phyloP scores from a whole-genome alignment of 2,329 filamentous ascomycete genomes.

The Xylariaceae sp. region DNA sequence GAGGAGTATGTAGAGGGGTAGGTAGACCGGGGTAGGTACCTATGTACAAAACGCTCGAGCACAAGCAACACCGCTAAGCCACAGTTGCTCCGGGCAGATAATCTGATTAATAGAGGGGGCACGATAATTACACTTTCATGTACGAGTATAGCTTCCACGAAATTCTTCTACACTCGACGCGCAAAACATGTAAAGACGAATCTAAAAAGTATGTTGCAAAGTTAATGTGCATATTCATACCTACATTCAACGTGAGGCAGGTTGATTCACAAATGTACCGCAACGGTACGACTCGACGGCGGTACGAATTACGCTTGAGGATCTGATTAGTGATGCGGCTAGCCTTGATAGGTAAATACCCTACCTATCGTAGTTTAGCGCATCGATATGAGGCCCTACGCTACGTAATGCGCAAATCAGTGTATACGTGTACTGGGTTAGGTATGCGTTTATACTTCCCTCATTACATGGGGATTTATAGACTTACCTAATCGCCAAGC shows the following conservation, averaged over 20 bases:
- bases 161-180: too few species aligned
- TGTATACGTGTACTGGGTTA: neutral
- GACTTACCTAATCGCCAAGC: slow-evolving; percentile 2
- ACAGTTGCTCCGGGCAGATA: too few species aligned
- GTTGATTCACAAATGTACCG: too few species aligned
- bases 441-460: neutral
- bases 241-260: too few species aligned
- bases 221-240: too few species aligned
- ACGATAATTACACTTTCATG: too few species aligned
- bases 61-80: too few species aligned
- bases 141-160: too few species aligned
- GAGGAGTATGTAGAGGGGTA: neutral
- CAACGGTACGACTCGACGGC: neutral
- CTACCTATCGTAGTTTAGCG: neutral
- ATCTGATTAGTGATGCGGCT: neutral
- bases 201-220: too few species aligned
- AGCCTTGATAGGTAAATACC: neutral
- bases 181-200: too few species aligned
- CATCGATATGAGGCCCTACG: neutral
- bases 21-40: neutral
- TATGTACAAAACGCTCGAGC: too few species aligned
- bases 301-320: neutral
- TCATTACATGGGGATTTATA: neutral
- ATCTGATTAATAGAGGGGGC: too few species aligned
- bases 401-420: neutral